Evolutionary conservation across 371 early-diverging fungal species (phyloP).

Genomic region (Choanephora cucurbitarum): DNA sequence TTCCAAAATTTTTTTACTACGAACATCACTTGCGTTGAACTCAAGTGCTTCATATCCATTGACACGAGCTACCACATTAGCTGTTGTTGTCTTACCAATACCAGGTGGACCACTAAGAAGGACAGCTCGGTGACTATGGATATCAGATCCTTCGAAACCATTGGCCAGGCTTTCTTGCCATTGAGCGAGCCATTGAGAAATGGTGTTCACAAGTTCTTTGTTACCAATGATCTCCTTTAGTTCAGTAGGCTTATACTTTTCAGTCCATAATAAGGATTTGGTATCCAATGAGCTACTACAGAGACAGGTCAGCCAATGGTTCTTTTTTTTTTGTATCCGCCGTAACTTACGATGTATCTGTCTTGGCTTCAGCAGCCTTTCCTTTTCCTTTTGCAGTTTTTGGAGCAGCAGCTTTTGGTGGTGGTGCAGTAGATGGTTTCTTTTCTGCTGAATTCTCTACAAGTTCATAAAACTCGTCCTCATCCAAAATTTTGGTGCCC

Average conservation of each 20-base stretch:
- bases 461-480: constrained; percentile 87
- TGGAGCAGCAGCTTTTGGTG: constrained; percentile 5
- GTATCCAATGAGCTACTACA: background rate
- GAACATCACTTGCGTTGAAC: constrained; percentile 98
- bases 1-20: constrained; percentile 89
- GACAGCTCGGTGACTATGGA: constrained; percentile 63
- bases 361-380: constrained; percentile 1
- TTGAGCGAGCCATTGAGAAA: constrained; percentile 22
- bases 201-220: constrained; percentile 66
- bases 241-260: constrained; percentile 91
- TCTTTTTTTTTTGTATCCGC: background rate
- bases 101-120: constrained; percentile 98
- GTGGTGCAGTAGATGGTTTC: constrained; percentile 12
- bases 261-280: constrained; percentile 76
- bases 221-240: constrained; percentile 95
- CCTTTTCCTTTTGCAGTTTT: constrained; percentile 12
- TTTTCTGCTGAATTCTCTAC: constrained; percentile 53
- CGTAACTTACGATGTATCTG: constrained; percentile 2
- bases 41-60: constrained; percentile 91
- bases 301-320: too few species aligned
- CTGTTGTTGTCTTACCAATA: constrained; percentile 98
- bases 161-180: constrained; percentile 28
- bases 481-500: constrained; percentile 79
- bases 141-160: constrained; percentile 21
- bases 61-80: constrained; percentile 82